These are phyloP conservation scores for Endoconidiophora laricicola DNA, from an alignment of 2,329 filamentous ascomycete genomes.

Conservation along the genomic window DNA sequence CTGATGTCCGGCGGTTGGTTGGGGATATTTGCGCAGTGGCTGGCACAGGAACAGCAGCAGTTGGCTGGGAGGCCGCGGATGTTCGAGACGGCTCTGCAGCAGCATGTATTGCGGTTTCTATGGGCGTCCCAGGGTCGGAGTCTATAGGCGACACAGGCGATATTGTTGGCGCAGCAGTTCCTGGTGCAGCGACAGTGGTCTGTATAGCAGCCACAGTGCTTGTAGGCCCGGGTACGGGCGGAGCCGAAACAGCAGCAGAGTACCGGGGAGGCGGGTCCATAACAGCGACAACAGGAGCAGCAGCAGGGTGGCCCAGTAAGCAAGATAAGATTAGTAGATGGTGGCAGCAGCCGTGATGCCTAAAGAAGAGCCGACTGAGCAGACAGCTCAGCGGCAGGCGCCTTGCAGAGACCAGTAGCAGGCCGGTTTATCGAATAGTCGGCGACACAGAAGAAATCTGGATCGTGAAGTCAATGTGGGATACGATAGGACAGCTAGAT, in stretches of 20 bases:
- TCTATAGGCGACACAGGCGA: not conserved
- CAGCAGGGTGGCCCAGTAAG: not conserved
- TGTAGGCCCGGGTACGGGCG: not conserved
- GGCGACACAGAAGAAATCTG: too few species aligned
- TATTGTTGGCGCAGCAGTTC: not conserved
- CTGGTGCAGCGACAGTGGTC: not conserved
- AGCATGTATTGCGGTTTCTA: not conserved
- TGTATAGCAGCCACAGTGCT: not conserved
- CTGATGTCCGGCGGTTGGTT: not conserved
- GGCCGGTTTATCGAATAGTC: too few species aligned
- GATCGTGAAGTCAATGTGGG: too few species aligned
- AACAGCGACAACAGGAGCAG: not conserved
- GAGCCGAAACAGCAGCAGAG: conserved; percentile 2
- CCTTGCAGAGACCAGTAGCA: too few species aligned
- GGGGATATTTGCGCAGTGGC: not conserved
- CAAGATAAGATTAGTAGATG: not conserved
- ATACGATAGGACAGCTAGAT: too few species aligned
- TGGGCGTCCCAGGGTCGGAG: not conserved
- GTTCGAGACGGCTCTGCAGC: not conserved
- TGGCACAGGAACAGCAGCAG: not conserved
- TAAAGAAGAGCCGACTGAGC: too few species aligned
- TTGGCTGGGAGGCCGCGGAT: not conserved
- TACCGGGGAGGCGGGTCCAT: conserved; percentile 11
- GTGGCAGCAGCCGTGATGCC: too few species aligned
- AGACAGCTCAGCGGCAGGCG: too few species aligned